Evolutionary conservation across 805 yeast species (phyloP), one percentile per base, ranked within the genome.

Genomic region (Sporopachydermia lactativora): DNA sequence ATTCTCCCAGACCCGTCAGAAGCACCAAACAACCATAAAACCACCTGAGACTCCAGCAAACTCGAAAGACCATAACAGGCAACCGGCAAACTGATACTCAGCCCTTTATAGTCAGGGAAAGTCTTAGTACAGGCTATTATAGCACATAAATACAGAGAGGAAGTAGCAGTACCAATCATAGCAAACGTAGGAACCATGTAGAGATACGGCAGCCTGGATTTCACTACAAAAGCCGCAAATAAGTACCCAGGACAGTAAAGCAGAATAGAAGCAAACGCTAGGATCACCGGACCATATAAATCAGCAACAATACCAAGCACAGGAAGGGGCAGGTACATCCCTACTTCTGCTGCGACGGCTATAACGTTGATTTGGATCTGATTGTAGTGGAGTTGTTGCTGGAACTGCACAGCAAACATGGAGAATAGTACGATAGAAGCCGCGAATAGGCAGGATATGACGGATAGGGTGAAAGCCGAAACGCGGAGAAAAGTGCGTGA

Each of bases 11-110:
- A 45, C 1, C 45, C 47, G 3, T 45, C 28, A 16, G 46, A 51
- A 39, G 59, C 47, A n/a, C n/a, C 13, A 47, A 56, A 57, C 49
- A 76, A 64, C 53, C 58, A 61, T 4, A 48, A 47, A 17, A 68
- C 53, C 37, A 73, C 53, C 54, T 77, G 86, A 0, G 95, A 70
- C 3, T 82, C 80, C 38, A 88, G 58, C 42, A 92, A 62, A 2
- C 94, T 73, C 3, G 94, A 80, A 19, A 85, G 52, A 1, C 97
- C 98, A 57, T 81, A 88, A 46, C 80, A 80, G 1, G 94, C 73
- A 2, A 89, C 88, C 0, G 98, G 98, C 37, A 81, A 69, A 41
- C 94, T 80, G 36, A 89, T 84, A 19, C 95, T 81, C 42, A 89
- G 58, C 2, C 94, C 80, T 44, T 84, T 82, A 38, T 68, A 66